phyloP scores from a whole-genome alignment of 2,329 filamentous ascomycete genomes.

The Talaromyces sp. region DNA sequence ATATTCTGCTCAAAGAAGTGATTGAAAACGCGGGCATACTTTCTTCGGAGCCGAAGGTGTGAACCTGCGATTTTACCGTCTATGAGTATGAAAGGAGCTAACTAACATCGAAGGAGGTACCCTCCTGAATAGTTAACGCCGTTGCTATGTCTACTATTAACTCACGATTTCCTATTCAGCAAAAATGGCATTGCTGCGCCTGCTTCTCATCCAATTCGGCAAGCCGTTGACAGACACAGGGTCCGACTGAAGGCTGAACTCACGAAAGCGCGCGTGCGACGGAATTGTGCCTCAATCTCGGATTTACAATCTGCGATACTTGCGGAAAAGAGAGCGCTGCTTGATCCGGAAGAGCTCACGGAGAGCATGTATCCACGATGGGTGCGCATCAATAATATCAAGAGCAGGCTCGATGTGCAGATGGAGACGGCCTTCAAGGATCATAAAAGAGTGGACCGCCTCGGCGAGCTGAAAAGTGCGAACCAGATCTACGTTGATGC shows the following conservation, averaged over 20 bases:
- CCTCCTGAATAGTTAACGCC: conserved; percentile 64
- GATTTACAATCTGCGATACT: conserved; percentile 50
- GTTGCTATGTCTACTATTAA: conserved; percentile 71
- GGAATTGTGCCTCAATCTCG: conserved; percentile 65
- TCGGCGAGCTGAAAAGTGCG: conserved; percentile 55
- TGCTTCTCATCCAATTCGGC: conserved; percentile 70
- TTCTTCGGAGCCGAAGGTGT: conserved; percentile 77
- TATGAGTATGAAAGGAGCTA: conserved; percentile 22
- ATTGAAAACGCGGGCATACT: conserved; percentile 76
- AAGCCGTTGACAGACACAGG: conserved; percentile 75
- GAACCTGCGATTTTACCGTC: conserved; percentile 20
- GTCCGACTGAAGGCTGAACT: conserved; percentile 76
- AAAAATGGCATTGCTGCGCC: conserved; percentile 81
- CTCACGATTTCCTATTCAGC: conserved; percentile 79
- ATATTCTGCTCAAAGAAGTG: conserved; percentile 78
- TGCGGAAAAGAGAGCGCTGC: conserved; percentile 40
- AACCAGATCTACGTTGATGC: conserved; percentile 65
- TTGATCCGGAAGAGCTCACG: conserved; percentile 37
- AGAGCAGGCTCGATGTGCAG: conserved; percentile 66
- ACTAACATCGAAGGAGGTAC: conserved; percentile 34
- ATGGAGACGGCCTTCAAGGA: conserved; percentile 68
- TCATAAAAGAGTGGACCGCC: conserved; percentile 54
- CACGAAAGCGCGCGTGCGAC: conserved; percentile 69
- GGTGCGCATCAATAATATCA: conserved; percentile 81
- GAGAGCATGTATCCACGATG: conserved; percentile 68